phyloP scores from a whole-genome alignment of 2,329 filamentous ascomycete species.

The Coniosporium tulheliwenetii region DNA sequence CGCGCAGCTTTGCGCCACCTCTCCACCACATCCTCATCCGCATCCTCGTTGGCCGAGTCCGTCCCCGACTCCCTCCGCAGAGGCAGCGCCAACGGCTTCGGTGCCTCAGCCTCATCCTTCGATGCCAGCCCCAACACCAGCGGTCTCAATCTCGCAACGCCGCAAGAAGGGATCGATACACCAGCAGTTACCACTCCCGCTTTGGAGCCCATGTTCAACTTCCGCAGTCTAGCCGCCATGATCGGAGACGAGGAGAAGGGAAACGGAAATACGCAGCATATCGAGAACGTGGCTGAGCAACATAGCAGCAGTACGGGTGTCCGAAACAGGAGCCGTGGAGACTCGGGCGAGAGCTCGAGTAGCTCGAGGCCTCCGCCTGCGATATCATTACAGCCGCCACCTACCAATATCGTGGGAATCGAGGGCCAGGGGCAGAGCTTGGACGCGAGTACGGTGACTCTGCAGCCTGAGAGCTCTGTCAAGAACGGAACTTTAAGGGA shows the following conservation, averaged over 20 bases:
- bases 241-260: slow-evolving; percentile 50
- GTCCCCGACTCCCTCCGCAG: slow-evolving; percentile 29
- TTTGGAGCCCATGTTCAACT: slow-evolving; percentile 78
- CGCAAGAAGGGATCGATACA: slow-evolving; percentile 11
- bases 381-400: too few species aligned
- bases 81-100: slow-evolving; percentile 13
- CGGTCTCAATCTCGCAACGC: slow-evolving; percentile 29
- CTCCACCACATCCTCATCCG: slow-evolving; percentile 50
- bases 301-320: not conserved
- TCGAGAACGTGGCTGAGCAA: slow-evolving; percentile 17
- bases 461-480: too few species aligned
- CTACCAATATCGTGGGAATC: too few species aligned
- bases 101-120: slow-evolving; percentile 27
- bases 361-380: slow-evolving; percentile 4
- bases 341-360: slow-evolving; percentile 10
- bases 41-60: slow-evolving; percentile 67
- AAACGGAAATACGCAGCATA: slow-evolving; percentile 18
- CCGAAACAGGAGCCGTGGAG: slow-evolving; percentile 9
- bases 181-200: slow-evolving; percentile 35
- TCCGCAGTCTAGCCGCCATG: slow-evolving; percentile 71
- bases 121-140: slow-evolving; percentile 38
- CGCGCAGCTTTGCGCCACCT: slow-evolving; percentile 57
- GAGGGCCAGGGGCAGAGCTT: too few species aligned
- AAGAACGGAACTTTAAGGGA: too few species aligned
- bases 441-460: too few species aligned